phyloP scores from a whole-genome alignment of 768 basidiomycete genomes.

The Phaffia tasmanica region DNA sequence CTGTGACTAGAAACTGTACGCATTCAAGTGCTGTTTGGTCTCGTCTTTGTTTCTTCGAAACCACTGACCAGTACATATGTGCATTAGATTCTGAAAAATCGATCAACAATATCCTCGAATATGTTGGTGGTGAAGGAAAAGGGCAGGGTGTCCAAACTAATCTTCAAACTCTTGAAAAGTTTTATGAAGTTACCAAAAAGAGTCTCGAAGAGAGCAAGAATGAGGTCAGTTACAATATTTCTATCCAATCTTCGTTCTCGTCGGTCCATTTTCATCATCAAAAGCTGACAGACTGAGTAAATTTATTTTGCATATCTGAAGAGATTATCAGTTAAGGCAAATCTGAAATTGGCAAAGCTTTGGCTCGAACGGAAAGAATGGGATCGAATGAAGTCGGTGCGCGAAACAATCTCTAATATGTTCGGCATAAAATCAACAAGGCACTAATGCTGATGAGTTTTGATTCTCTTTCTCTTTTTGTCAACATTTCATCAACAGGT shows the following conservation, averaged over 20 bases:
- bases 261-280: neutral
- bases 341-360: conserved; percentile 89
- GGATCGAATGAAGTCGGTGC: conserved; percentile 63
- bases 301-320: conserved; percentile 35
- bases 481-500: conserved; percentile 27
- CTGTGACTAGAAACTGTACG: conserved; percentile 65
- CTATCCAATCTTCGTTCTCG: neutral
- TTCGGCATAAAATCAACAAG: too few relatives aligned
- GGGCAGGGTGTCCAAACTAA: conserved; percentile 36
- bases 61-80: neutral
- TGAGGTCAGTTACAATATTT: conserved; percentile 51
- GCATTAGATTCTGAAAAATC: conserved; percentile 84
- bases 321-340: conserved; percentile 90
- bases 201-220: conserved; percentile 91
- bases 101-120: conserved; percentile 96
- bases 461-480: neutral
- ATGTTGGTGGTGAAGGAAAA: conserved; percentile 75
- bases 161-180: conserved; percentile 79
- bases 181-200: conserved; percentile 85
- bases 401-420: conserved; percentile 4
- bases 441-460: neutral
- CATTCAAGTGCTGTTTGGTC: neutral
- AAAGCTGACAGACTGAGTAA: too few relatives aligned
- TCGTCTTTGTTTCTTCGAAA: neutral
- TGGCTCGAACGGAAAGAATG: conserved; percentile 96